Conservation (phyloP, 805 yeast genomes). For the Ogataea ganodermae region DNA sequence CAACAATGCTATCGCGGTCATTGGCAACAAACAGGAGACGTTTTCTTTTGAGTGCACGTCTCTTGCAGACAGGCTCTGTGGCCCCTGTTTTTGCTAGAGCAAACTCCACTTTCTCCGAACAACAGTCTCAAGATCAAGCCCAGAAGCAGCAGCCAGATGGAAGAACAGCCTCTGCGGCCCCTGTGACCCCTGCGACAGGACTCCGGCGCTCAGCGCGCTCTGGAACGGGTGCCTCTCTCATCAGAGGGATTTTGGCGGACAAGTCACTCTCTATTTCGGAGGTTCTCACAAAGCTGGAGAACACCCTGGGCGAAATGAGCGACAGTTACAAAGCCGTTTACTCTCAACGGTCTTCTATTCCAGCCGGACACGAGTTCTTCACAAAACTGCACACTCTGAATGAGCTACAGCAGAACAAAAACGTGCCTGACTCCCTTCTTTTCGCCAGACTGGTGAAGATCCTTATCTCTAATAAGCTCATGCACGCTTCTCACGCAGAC, state of each 20-base stretch:
- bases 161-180: background rate
- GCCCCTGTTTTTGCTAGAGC: background rate
- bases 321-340: slow-evolving; percentile 2
- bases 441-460: slow-evolving; percentile 24
- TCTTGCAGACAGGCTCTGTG: background rate
- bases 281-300: slow-evolving; percentile 4
- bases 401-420: slow-evolving; percentile 12
- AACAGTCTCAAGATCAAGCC: too few relatives aligned
- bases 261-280: slow-evolving; percentile 10
- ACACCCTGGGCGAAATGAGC: background rate
- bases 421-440: slow-evolving; percentile 26
- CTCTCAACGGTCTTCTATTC: slow-evolving; percentile 1
- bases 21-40: background rate
- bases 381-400: slow-evolving; percentile 14
- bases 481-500: slow-evolving; percentile 32
- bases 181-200: too few relatives aligned
- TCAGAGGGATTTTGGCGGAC: slow-evolving; percentile 7
- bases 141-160: background rate
- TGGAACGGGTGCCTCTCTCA: background rate
- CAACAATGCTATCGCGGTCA: background rate
- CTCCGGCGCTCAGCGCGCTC: background rate
- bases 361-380: slow-evolving; percentile 13
- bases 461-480: slow-evolving; percentile 19
- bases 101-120: background rate
- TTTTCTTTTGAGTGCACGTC: background rate